These are phyloP conservation scores for Setaria viridis DNA, from an alignment of 202 grass and related monocot species.

Conservation along the genomic window DNA sequence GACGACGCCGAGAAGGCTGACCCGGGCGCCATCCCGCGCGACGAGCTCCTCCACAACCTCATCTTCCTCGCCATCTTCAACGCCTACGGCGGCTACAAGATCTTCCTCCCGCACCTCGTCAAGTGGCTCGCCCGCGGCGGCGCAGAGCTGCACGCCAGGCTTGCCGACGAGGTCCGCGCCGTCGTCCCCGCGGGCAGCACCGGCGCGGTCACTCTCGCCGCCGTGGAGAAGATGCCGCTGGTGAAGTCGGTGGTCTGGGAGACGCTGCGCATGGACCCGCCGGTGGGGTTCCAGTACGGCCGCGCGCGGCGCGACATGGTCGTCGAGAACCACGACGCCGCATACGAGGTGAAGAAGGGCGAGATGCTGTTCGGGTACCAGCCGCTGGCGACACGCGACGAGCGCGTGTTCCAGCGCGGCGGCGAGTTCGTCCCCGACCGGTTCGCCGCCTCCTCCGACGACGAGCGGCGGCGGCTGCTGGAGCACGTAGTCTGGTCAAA, in stretches of 20 bases:
- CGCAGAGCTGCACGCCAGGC: slow-evolving; percentile 45
- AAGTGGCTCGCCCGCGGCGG: slow-evolving; percentile 57
- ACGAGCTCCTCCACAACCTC: slow-evolving; percentile 74
- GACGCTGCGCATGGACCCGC: slow-evolving; percentile 65
- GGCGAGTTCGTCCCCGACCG: slow-evolving; percentile 62
- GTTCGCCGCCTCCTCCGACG: slow-evolving; percentile 35
- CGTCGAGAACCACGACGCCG: slow-evolving; percentile 74
- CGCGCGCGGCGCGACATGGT: slow-evolving; percentile 59
- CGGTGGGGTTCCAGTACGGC: slow-evolving; percentile 75
- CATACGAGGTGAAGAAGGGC: slow-evolving; percentile 63
- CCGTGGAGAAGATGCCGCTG: slow-evolving; percentile 66
- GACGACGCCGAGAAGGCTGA: slow-evolving; percentile 49
- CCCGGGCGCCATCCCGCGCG: slow-evolving; percentile 34
- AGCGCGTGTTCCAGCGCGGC: slow-evolving; percentile 51
- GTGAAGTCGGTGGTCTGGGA: slow-evolving; percentile 77
- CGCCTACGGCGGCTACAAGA: slow-evolving; percentile 65
- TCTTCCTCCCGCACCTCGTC: slow-evolving; percentile 56
- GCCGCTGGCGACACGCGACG: slow-evolving; percentile 66
- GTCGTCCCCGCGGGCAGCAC: neutral
- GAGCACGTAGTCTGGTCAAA: slow-evolving; percentile 81
- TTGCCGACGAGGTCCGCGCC: slow-evolving; percentile 61
- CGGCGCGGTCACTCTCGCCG: neutral
- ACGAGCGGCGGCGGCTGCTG: slow-evolving; percentile 37
- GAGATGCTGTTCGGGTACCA: slow-evolving; percentile 79
- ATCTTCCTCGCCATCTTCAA: slow-evolving; percentile 71